phyloP scores from a whole-genome alignment of 1,284 basidiomycete species.

The Termitomyces sp. region DNA sequence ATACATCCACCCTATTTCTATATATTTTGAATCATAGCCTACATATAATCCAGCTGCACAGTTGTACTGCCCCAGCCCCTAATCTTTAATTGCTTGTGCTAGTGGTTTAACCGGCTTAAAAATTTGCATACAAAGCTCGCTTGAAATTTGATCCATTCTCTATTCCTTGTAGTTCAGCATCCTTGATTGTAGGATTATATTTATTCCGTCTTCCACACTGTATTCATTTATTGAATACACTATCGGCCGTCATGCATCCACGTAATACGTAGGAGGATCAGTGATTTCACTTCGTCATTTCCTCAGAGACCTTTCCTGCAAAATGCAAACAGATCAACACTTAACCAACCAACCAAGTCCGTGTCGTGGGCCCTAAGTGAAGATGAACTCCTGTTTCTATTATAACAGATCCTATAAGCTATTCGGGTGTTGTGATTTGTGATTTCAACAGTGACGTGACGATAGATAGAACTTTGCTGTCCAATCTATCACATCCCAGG shows the following conservation, averaged over 20 bases:
- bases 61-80: slow-evolving; percentile 18
- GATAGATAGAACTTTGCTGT: not conserved
- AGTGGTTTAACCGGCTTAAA: no score
- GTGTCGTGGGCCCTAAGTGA: no score
- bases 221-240: not conserved
- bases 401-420: not conserved
- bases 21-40: slow-evolving; percentile 15
- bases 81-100: slow-evolving; percentile 17
- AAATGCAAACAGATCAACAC: not conserved
- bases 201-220: not conserved
- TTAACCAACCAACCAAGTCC: not conserved
- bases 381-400: slow-evolving; percentile 2
- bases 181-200: not conserved
- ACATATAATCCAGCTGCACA: slow-evolving; percentile 20
- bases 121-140: no score
- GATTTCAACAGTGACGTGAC: not conserved
- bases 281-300: not conserved
- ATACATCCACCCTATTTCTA: slow-evolving; percentile 13
- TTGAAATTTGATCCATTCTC: not conserved
- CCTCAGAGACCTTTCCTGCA: not conserved
- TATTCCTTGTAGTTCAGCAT: not conserved
- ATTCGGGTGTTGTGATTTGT: not conserved
- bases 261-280: not conserved
- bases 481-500: not conserved
- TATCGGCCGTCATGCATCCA: not conserved